phyloP scores from a whole-genome alignment of 331 rosid genomes.

The Quercus lobata region DNA sequence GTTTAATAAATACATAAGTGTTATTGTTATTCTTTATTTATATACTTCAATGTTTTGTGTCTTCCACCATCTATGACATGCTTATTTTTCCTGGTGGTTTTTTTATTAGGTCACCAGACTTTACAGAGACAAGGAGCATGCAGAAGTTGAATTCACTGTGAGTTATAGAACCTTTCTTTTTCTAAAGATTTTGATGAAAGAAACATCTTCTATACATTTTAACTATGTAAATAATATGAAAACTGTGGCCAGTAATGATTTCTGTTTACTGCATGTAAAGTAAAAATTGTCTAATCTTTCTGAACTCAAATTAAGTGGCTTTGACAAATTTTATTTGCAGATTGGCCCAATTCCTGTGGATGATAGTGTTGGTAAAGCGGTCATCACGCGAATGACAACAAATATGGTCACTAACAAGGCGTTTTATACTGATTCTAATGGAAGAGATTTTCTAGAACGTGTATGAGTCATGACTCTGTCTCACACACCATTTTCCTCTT shows the following conservation, averaged over 20 bases:
- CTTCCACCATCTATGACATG: background rate
- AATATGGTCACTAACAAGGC: constrained; percentile 70
- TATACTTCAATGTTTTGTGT: background rate
- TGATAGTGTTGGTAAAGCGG: constrained; percentile 76
- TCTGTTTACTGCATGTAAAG: background rate
- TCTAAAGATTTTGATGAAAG: background rate
- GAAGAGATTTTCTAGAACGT: constrained; percentile 86
- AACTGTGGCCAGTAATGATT: background rate
- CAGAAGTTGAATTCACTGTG: constrained; percentile 87
- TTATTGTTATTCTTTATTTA: background rate
- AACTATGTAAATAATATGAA: background rate
- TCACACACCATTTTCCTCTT: background rate
- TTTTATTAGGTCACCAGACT: constrained; percentile 67
- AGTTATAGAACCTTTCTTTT: constrained; percentile 19
- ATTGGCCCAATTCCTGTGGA: constrained; percentile 85
- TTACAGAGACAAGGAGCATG: constrained; percentile 81
- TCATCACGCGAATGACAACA: constrained; percentile 64
- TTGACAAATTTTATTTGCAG: constrained; percentile 44
- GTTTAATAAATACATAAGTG: background rate
- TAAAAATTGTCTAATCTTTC: background rate
- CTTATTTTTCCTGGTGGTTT: background rate
- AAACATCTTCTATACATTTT: background rate
- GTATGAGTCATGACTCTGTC: constrained; percentile 25
- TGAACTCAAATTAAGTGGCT: constrained; percentile 7
- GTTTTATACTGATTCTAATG: constrained; percentile 86